phyloP scores from a whole-genome alignment of 495 filamentous ascomycete genomes.

The Lichina pygmaea region DNA sequence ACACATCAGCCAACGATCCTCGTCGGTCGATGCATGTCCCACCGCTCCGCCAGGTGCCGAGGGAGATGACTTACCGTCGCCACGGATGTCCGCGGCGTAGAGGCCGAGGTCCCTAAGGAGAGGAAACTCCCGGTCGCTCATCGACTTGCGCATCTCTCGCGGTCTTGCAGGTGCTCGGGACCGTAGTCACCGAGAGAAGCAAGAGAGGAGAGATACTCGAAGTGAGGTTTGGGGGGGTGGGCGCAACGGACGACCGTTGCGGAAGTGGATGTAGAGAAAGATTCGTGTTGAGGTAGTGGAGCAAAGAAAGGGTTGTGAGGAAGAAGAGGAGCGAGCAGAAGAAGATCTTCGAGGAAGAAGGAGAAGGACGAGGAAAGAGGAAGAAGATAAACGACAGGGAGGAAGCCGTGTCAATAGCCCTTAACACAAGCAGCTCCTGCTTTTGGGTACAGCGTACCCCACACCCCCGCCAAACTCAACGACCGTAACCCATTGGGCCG shows the following conservation, averaged over 20 bases:
- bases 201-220: neutral
- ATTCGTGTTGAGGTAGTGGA: neutral
- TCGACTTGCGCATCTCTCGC: too few relatives aligned
- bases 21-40: too few relatives aligned
- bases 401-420: neutral
- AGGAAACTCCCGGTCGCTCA: conserved; percentile 21
- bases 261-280: neutral
- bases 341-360: conserved; percentile 1
- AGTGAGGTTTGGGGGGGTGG: neutral
- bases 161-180: too few relatives aligned
- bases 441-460: too few relatives aligned
- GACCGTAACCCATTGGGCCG: too few relatives aligned
- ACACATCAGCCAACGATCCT: too few relatives aligned
- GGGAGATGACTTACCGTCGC: conserved; percentile 18
- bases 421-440: neutral
- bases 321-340: neutral
- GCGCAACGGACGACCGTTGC: neutral
- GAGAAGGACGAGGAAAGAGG: conserved; percentile 4
- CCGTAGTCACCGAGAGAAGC: neutral
- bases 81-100: conserved; percentile 21
- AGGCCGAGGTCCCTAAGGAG: conserved; percentile 20
- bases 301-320: neutral
- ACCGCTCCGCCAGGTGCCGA: neutral
- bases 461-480: too few relatives aligned
- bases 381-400: neutral